Percentiles rank a stretch among this genome's conserved stretches.
phyloP scores from a whole-genome alignment of 345 rosid species.

The Corymbia maculata region DNA sequence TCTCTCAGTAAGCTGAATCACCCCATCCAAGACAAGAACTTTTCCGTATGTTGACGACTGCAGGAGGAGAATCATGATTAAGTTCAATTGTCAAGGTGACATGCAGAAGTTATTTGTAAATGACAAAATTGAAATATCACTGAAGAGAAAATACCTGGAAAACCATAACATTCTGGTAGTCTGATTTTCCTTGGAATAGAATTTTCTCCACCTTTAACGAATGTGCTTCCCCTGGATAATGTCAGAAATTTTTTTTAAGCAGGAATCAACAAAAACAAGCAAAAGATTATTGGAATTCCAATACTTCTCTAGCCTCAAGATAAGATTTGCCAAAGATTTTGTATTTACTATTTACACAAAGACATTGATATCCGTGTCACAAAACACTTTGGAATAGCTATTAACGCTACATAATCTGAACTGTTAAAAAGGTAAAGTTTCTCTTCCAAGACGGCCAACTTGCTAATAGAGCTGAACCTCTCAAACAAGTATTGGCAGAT shows the following conservation, averaged over 20 bases:
- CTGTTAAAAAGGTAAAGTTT: not conserved
- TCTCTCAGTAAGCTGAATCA: slow-evolving; percentile 91
- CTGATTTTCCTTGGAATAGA: slow-evolving; percentile 79
- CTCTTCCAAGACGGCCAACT: not conserved
- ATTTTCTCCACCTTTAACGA: slow-evolving; percentile 83
- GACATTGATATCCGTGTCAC: not conserved
- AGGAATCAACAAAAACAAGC: not conserved
- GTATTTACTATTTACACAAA: not conserved
- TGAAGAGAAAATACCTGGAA: slow-evolving; percentile 50
- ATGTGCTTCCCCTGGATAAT: slow-evolving; percentile 83
- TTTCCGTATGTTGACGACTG: slow-evolving; percentile 96
- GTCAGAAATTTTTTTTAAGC: not conserved
- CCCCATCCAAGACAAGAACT: slow-evolving; percentile 92
- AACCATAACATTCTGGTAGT: slow-evolving; percentile 81
- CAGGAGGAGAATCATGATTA: not conserved
- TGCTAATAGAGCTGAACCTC: not conserved
- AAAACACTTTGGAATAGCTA: not conserved
- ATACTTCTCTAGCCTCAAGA: not conserved
- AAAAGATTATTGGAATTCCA: not conserved
- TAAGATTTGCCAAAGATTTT: not conserved
- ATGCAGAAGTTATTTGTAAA: not conserved
- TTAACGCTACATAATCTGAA: not conserved
- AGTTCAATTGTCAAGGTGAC: not conserved
- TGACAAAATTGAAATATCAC: not conserved
- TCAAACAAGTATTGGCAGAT: not conserved